phyloP scores from a whole-genome alignment of 345 rosid genomes.

The Pugionium dolabratum region DNA sequence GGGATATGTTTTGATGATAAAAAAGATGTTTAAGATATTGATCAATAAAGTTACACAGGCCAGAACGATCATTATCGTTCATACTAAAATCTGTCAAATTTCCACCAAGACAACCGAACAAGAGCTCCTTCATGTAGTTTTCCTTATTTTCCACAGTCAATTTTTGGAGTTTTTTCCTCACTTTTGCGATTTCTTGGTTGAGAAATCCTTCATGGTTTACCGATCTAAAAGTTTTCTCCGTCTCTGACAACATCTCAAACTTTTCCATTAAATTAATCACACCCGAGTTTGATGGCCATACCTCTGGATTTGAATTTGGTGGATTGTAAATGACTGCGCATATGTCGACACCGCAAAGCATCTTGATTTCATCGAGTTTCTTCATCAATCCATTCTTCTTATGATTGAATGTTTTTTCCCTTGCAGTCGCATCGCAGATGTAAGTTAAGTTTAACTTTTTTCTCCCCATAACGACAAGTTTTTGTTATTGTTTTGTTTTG shows the following conservation, averaged over 20 bases:
- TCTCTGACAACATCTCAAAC: not conserved
- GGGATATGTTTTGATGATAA: not conserved
- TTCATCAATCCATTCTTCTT: not conserved
- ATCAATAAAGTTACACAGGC: slow-evolving; percentile 11
- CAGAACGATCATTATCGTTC: not conserved
- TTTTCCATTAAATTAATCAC: not conserved
- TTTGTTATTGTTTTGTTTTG: too few species aligned
- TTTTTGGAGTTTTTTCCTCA: not conserved
- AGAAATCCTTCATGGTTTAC: slow-evolving; percentile 1
- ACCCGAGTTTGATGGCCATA: not conserved
- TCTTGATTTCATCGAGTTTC: not conserved
- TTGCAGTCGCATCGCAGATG: not conserved
- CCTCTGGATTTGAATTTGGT: not conserved
- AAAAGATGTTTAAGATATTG: not conserved
- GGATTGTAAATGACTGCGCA: slow-evolving; percentile 7
- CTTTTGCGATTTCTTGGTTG: not conserved
- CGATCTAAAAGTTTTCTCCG: not conserved
- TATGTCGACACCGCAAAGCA: not conserved
- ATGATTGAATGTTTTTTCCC: not conserved
- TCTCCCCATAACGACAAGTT: not conserved
- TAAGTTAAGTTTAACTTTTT: not conserved
- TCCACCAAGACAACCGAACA: not conserved
- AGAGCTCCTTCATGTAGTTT: not conserved
- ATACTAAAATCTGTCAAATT: not conserved
- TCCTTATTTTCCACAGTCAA: not conserved